Percentiles rank a stretch among this genome's conserved stretches.
phyloP scores from a whole-genome alignment of 2,329 filamentous ascomycete species.

The Penicillium sp. region DNA sequence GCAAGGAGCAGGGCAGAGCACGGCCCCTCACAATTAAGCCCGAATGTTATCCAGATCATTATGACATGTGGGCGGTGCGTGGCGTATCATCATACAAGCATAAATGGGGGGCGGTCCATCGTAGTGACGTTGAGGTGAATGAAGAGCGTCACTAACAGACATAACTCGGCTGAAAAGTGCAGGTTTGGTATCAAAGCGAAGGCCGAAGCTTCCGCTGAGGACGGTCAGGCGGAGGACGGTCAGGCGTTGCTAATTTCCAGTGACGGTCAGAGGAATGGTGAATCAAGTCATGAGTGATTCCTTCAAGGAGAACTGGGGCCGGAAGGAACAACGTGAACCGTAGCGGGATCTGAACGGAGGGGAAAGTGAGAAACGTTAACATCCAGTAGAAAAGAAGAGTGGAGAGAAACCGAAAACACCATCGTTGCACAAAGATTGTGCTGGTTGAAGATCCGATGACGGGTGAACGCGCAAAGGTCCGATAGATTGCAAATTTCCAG shows the following conservation, averaged over 20 bases:
- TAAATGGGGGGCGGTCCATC: conserved; percentile 23
- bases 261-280: conserved; percentile 12
- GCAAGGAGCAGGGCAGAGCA: conserved; percentile 9
- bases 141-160: not conserved
- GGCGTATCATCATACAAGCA: conserved; percentile 32
- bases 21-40: conserved; percentile 19
- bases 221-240: not conserved
- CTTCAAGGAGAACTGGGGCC: conserved; percentile 31
- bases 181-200: conserved; percentile 9
- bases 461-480: not conserved
- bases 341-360: conserved; percentile 25
- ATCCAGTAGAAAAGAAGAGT: conserved; percentile 5
- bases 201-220: conserved; percentile 1
- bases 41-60: conserved; percentile 17
- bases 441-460: not conserved
- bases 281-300: conserved; percentile 6
- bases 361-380: conserved; percentile 26
- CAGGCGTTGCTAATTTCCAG: not conserved
- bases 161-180: not conserved
- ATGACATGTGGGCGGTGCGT: conserved; percentile 14
- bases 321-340: conserved; percentile 28
- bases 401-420: not conserved
- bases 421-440: not conserved
- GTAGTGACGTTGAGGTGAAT: conserved; percentile 5
- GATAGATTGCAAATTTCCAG: conserved; percentile 11